Base-by-base conservation (phyloP, 345 rosid genomes). In the Toxicodendron radicans region DNA sequence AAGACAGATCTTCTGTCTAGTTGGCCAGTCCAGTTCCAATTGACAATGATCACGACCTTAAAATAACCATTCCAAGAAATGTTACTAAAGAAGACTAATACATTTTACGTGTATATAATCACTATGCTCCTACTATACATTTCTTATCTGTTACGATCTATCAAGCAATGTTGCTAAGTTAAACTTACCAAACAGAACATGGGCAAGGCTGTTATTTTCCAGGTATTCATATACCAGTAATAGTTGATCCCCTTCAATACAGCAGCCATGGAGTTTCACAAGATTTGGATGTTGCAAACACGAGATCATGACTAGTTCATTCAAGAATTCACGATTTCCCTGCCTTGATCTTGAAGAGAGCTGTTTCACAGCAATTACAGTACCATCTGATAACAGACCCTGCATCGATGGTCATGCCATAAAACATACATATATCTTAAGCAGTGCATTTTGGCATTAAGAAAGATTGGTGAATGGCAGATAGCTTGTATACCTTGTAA, bases 251-350 rank as follows among this genome's bases (percentile, higher is more conserved):
- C 79, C 80, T 58, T 82, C 85, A 30, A 82, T 61, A 52, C 87
- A 85, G 64, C 74, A 85, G 52, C 85, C 85, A 67, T 79, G 66
- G 18, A 85, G 75, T 64, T 75, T 82, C 8, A 85, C 87, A 45
- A 82, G 85, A 75, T 85, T 85, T 8, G 83, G 85, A 62, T 85
- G 87, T 32, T 79, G 84, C 68, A 82, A 66, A 46, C 80, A 79
- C 6, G 84, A 82, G 35, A 85, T 78, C 80, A 82, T 73, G 58
- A 77, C 84, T 20, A 85, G 58, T 61, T 85, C 87, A 48, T 79
- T 80, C 64, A 85, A 63, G 60, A 85, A 85, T 64, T 85, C 87
- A 1, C 85, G 84, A 56, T 82, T 80, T 41, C 87, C 87, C 45
- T 85, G 85, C 7, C 72, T 78, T 17, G 87, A 84, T 64, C 69